Percentiles rank a stretch among this genome's conserved stretches.
phyloP scores from a whole-genome alignment of 2,329 filamentous ascomycete genomes.

The Magnaporthiopsis rhizophila region DNA sequence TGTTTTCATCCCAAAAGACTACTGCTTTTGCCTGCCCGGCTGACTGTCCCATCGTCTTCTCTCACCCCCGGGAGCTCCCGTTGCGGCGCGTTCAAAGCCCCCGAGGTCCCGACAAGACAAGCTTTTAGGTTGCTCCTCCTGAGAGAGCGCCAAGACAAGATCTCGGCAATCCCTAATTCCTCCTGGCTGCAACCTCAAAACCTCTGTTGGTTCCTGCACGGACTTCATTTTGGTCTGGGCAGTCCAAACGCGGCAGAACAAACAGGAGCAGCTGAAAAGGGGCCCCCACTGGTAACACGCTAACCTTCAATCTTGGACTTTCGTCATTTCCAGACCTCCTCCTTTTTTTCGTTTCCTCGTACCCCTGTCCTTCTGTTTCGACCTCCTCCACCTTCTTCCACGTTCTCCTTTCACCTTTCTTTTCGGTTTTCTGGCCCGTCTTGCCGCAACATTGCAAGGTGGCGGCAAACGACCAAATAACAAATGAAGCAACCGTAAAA shows the following conservation, averaged over 20 bases:
- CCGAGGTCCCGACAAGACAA: no score
- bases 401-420: background rate
- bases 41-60: background rate
- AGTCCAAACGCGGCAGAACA: no score
- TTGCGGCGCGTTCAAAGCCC: background rate
- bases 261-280: background rate
- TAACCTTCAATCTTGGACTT: background rate
- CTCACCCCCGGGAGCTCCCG: background rate
- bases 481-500: background rate
- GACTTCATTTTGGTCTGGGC: background rate
- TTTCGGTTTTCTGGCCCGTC: background rate
- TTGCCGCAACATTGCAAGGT: background rate
- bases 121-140: no score
- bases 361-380: background rate
- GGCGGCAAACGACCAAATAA: background rate
- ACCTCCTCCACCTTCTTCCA: background rate
- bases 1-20: no score
- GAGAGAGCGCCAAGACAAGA: no score
- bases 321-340: background rate
- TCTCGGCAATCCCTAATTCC: no score
- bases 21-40: no score
- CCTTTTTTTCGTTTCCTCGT: background rate
- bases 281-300: background rate
- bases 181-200: no score
- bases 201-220: no score